Percentiles rank a stretch among this genome's conserved stretches.
These are phyloP conservation scores for Cornus florida DNA, from an alignment of 148 eudicot genomes.

Conservation along the genomic window DNA sequence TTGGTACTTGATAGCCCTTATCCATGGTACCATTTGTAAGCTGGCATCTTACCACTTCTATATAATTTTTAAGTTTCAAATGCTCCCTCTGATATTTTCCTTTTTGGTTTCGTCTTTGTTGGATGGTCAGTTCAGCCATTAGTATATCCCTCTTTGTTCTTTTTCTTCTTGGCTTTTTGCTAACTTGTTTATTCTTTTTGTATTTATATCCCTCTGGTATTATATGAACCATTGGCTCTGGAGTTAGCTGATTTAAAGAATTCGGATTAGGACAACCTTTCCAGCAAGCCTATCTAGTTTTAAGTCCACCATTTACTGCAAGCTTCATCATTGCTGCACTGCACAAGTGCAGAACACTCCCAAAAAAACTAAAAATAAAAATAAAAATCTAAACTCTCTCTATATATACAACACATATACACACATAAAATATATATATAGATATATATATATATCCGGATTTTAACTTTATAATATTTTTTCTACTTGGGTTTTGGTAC, in stretches of 20 bases:
- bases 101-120: conserved; percentile 16
- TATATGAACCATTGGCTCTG: conserved; percentile 45
- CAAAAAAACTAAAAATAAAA: conserved; percentile 7
- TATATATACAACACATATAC: too few species aligned
- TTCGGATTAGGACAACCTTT: too few species aligned
- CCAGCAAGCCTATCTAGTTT: conserved; percentile 2
- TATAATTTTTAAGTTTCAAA: conserved; percentile 17
- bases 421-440: too few species aligned
- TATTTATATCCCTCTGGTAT: conserved; percentile 17
- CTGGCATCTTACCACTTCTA: conserved; percentile 21
- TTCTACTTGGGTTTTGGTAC: conserved; percentile 16
- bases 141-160: conserved; percentile 15
- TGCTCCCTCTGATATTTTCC: conserved; percentile 17
- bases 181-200: conserved; percentile 19
- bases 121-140: conserved; percentile 5
- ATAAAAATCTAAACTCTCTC: too few species aligned
- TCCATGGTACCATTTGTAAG: conserved; percentile 24
- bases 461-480: background rate
- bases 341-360: conserved; percentile 30
- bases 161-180: conserved; percentile 46
- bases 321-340: conserved; percentile 61
- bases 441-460: background rate
- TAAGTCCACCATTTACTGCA: conserved; percentile 35
- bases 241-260: conserved; percentile 21
- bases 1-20: conserved; percentile 24